Evolutionary conservation across 2,329 filamentous ascomycete genomes (phyloP), one percentile per base, ranked within the genome.

Genomic region (Pseudogymnoascus sp.): DNA sequence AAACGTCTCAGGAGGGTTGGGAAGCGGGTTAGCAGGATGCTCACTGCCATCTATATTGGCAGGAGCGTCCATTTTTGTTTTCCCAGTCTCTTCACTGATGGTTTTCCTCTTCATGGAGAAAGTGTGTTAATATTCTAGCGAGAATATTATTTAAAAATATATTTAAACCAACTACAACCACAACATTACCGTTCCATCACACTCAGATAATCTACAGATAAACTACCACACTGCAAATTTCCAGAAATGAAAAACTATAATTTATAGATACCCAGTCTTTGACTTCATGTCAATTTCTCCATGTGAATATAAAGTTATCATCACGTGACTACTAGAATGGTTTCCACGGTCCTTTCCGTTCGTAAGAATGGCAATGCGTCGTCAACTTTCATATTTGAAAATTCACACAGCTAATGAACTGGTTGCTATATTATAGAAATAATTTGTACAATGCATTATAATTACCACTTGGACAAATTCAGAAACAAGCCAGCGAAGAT

Each of bases 61-160:
- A 60, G 59, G 59, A 40, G 35, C 59, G 59, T 60, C 59, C 59
- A 60, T 60, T 31, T 60, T 19, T 40, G 33, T 31, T 60, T 60
- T 60, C 11, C 59, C 35, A 16, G 59, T 60, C 35, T 60, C 59
- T 40, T 56, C 50, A 19, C 50, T 56, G 28, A 35, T 22, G 16
- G 50, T 56, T 35, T 56, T 56, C 28, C 50, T 56, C 50, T 56
- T 56, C 50, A 56, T 56, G 28, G 24, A 35, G n/a, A 56, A 56
- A 14, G 6, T 33, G 5, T 19, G 28, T 56, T 19, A 14, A 56
- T 56, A 33, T 56, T 56, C 28, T 33, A 56, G n/a, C 50, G 50
- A 56, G 28, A 56, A 56, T 56, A 56, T 56, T 56, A 33, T 33
- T 33, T 56, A 3, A 3, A 3, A 16, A 31, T 35, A 56, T 33